A percentile compares a stretch with the other conserved stretches of the same genome.
Conservation (phyloP, 495 filamentous ascomycete species). For the Aspergillus homomorphus region DNA sequence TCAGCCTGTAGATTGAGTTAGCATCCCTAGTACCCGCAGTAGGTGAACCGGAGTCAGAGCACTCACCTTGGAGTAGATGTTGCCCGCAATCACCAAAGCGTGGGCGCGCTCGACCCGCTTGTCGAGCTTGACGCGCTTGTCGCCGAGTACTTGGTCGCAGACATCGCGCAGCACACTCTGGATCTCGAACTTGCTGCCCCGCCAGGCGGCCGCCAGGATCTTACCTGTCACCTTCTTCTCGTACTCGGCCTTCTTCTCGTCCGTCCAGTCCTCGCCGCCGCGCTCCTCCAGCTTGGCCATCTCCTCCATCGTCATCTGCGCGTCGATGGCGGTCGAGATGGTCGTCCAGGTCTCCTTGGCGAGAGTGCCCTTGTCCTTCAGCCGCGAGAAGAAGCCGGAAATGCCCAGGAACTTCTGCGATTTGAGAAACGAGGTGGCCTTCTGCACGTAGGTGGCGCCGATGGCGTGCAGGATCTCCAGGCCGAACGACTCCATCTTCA, state of each 20-base stretch:
- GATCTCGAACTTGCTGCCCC: constrained; percentile 96
- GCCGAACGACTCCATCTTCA: constrained; percentile 99
- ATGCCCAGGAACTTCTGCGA: constrained; percentile 96
- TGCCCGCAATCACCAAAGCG: constrained; percentile 81
- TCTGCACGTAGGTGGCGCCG: constrained; percentile 81
- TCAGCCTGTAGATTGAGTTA: constrained; percentile 59
- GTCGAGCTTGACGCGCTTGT: constrained; percentile 76
- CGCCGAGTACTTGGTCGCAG: constrained; percentile 65
- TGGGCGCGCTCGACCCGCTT: constrained; percentile 91
- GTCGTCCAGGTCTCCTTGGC: constrained; percentile 99
- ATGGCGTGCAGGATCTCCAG: constrained; percentile 96
- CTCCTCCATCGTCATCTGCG: constrained; percentile 97
- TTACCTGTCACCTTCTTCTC: constrained; percentile 95
- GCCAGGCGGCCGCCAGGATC: constrained; percentile 97
- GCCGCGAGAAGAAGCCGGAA: constrained; percentile 83
- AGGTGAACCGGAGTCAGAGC: background rate
- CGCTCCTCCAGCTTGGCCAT: constrained; percentile 96
- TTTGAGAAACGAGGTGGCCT: constrained; percentile 83
- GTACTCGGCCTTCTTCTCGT: constrained; percentile 96
- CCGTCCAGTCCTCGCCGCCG: constrained; percentile 97
- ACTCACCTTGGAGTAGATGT: constrained; percentile 81
- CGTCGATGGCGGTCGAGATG: constrained; percentile 94
- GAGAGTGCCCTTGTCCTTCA: constrained; percentile 95
- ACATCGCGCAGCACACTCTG: constrained; percentile 93
- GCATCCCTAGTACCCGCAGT: background rate